Percentiles rank a stretch among this genome's conserved stretches.
These are phyloP conservation scores for Nothophoma quercina DNA, from an alignment of 2,329 filamentous ascomycete species.

Conservation along the genomic window DNA sequence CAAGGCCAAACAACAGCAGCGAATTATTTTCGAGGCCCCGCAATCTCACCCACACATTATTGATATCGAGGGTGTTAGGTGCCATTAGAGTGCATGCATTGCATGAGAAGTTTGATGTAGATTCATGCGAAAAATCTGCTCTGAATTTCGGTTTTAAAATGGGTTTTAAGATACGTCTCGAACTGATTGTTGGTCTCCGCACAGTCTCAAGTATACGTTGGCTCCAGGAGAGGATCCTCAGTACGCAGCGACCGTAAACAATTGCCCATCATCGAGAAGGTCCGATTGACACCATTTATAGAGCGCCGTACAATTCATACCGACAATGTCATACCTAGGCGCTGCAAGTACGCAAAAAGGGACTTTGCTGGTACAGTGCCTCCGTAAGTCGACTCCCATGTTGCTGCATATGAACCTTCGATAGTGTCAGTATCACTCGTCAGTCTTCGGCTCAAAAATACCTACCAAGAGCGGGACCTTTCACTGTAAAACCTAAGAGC, in stretches of 20 bases:
- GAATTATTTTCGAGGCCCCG: neutral
- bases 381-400: conserved; percentile 49
- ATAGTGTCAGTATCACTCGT: neutral
- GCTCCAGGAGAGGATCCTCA: too few relatives aligned
- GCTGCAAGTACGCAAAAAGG: conserved; percentile 53
- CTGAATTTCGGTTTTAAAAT: too few relatives aligned
- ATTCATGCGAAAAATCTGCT: too few relatives aligned
- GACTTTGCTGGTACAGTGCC: conserved; percentile 50
- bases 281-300: too few relatives aligned
- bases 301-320: too few relatives aligned
- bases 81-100: neutral
- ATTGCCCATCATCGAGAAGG: too few relatives aligned
- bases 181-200: too few relatives aligned
- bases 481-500: conserved; percentile 39
- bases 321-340: conserved; percentile 48
- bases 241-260: too few relatives aligned
- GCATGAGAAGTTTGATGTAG: too few relatives aligned
- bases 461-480: conserved; percentile 38
- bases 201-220: too few relatives aligned
- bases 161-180: too few relatives aligned
- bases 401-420: conserved; percentile 49
- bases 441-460: neutral
- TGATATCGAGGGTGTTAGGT: neutral
- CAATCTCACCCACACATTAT: neutral
- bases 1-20: neutral